Base-by-base conservation (phyloP, 768 basidiomycete species). In the Agaricus subrufescens region DNA sequence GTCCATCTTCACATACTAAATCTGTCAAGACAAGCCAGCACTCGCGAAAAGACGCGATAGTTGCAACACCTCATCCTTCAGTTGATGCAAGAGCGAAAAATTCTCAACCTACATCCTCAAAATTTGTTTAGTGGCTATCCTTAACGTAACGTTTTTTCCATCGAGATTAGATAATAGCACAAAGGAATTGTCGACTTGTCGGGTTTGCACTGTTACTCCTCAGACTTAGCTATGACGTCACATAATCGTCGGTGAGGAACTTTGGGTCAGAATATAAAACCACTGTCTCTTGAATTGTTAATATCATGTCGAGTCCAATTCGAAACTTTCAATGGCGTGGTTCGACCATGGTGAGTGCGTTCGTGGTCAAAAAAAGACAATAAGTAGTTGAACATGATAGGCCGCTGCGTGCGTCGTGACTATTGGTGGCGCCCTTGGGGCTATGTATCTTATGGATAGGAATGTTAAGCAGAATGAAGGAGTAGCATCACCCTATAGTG, bases 401-500 rank as follows among this genome's bases (percentile, higher is more conserved):
- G 73, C 69, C 11, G 56, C 70, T 14, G 66, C 67, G 12, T 66
- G 69, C 46, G 69, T 67, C 19, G 57, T 53, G 2, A 67, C 60
- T 0, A 67, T 73, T 8, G 60, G 57, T 2, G 62, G 61, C n/a
- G 59, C 69, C 2, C 50, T 74, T 11, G 68, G 65, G 23, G 66
- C 57, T 0, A 73, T 74, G 73, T 73, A 71, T 50, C 31, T 58
- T 4, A 61, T 69, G 61, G 63, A 68, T 0, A 59, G 50, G 51
- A 70, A 76, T 58, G 66, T 66, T 2, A 73, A 72, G 58, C 30
- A 53, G 12, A 70, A 69, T 30, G 73, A 76, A 48, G 70, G 71
- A 5, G 44, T 30, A 14, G 61, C 62, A 4, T 73, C 73, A 11
- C 62, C 66, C 0, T 74, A 72, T 50, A 61, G 73, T 73, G 40